These are phyloP conservation scores for Gossypium thurberi DNA, from an alignment of 345 rosid species.

Conservation along the genomic window DNA sequence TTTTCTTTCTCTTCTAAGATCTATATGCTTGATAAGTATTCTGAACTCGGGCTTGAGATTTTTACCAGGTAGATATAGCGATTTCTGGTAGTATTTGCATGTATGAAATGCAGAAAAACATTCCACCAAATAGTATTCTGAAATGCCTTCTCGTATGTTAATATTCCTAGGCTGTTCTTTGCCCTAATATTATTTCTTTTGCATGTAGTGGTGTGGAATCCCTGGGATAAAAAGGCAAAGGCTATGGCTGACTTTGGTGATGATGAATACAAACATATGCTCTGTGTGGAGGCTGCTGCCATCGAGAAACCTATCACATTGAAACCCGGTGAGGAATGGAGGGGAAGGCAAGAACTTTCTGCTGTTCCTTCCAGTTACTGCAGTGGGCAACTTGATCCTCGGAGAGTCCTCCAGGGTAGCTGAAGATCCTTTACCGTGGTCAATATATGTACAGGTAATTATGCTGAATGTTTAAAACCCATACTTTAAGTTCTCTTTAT, in stretches of 20 bases:
- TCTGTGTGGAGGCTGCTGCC: conserved; percentile 94
- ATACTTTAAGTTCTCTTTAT: not conserved
- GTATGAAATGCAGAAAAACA: not conserved
- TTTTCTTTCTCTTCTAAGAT: not conserved
- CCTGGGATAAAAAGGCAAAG: conserved; percentile 94
- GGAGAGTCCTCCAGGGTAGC: conserved; percentile 58
- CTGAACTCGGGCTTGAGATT: not conserved
- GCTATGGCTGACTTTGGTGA: conserved; percentile 84
- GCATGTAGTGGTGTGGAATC: conserved; percentile 90
- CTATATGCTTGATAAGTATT: not conserved
- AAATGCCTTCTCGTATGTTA: not conserved
- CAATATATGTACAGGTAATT: conserved; percentile 36
- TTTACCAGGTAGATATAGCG: not conserved
- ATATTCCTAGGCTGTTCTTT: not conserved
- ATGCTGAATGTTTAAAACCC: conserved; percentile 7
- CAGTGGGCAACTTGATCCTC: conserved; percentile 96
- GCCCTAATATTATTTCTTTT: not conserved
- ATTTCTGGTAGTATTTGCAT: not conserved
- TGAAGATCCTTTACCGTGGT: conserved; percentile 18
- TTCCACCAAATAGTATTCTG: not conserved
- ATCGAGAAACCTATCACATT: conserved; percentile 73
- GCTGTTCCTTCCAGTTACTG: conserved; percentile 93
- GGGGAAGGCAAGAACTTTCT: conserved; percentile 81
- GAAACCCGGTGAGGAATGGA: conserved; percentile 97
- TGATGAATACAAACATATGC: conserved; percentile 91